These are phyloP conservation scores for Aegilops sharonensis DNA, from an alignment of 176 grass and related monocot species.

Conservation along the genomic window DNA sequence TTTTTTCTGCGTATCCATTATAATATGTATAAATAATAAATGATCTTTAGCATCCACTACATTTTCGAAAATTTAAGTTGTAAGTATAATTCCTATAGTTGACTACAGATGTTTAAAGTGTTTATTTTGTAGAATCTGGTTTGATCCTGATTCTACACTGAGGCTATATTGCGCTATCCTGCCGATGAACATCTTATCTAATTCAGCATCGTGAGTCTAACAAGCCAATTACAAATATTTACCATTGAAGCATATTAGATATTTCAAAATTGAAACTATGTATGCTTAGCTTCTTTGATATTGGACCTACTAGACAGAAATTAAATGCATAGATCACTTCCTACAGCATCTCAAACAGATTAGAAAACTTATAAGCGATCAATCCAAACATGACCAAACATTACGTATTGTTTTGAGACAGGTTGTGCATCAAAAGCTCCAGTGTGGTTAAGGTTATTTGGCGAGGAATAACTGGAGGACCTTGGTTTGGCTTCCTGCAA, in stretches of 20 bases:
- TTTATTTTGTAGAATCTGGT: background rate
- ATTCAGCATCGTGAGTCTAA: background rate
- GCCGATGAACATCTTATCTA: background rate
- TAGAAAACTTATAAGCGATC: background rate
- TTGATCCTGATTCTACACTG: background rate
- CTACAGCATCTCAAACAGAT: conserved; percentile 6
- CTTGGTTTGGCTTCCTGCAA: conserved; percentile 39
- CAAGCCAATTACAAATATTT: background rate
- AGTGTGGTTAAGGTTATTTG: conserved; percentile 26
- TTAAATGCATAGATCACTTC: background rate
- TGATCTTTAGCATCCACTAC: background rate
- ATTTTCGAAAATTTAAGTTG: background rate
- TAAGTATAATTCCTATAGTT: background rate
- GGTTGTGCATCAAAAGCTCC: conserved; percentile 46
- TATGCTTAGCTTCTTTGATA: conserved; percentile 17
- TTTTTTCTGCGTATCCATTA: background rate
- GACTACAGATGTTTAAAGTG: background rate
- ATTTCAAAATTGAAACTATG: background rate
- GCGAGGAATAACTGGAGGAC: conserved; percentile 26
- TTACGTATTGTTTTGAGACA: conserved; percentile 51
- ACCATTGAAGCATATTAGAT: background rate
- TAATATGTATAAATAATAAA: background rate
- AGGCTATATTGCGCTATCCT: background rate
- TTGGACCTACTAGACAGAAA: background rate
- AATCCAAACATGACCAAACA: conserved; percentile 28